Percentiles rank a stretch among this genome's conserved stretches.
Evolutionary conservation across 2,329 filamentous ascomycete genomes (phyloP).

Genomic region (Colletotrichum somersetense): DNA sequence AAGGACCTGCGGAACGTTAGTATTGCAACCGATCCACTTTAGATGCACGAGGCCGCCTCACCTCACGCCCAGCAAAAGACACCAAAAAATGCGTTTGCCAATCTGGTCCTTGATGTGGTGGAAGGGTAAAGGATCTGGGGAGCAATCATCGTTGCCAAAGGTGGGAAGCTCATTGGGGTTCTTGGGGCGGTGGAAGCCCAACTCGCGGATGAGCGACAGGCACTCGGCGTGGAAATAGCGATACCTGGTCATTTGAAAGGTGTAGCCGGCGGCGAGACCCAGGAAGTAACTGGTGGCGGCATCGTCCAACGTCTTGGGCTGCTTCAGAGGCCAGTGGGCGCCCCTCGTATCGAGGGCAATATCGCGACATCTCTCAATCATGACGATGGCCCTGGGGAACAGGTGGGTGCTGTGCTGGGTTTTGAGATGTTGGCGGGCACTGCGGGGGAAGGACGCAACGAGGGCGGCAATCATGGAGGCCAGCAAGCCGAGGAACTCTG

Average conservation of each 20-base stretch:
- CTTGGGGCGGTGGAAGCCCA: conserved; percentile 73
- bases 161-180: conserved; percentile 54
- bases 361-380: conserved; percentile 78
- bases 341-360: conserved; percentile 78
- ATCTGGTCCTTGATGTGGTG: conserved; percentile 81
- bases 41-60: conserved; percentile 49
- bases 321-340: conserved; percentile 61
- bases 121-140: conserved; percentile 61
- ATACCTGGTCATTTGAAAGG: conserved; percentile 74
- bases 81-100: conserved; percentile 86
- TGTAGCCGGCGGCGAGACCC: conserved; percentile 75
- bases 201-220: conserved; percentile 75
- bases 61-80: conserved; percentile 80
- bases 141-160: conserved; percentile 56
- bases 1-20: conserved; percentile 69
- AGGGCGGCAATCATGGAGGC: conserved; percentile 80
- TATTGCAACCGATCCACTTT: not conserved
- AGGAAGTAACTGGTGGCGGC: conserved; percentile 83
- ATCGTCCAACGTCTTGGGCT: conserved; percentile 63
- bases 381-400: conserved; percentile 76
- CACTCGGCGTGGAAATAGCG: conserved; percentile 81
- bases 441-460: conserved; percentile 82
- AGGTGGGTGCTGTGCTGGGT: conserved; percentile 72
- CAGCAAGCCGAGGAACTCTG: conserved; percentile 76
- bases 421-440: conserved; percentile 77